Evolutionary conservation across 257 asterid genomes (phyloP).

Genomic region (Cruciata laevipes): DNA sequence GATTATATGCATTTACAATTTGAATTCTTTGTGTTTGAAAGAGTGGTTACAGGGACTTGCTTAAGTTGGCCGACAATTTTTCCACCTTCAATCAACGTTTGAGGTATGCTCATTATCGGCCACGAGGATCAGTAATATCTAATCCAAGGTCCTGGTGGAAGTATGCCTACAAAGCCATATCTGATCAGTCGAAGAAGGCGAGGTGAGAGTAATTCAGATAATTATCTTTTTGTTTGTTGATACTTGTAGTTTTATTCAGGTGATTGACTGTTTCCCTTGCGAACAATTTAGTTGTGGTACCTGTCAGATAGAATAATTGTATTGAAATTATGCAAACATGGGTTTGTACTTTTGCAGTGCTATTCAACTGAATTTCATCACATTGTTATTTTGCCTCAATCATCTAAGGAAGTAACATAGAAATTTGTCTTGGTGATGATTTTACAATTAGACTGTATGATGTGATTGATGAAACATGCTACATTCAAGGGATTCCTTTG

Average conservation of each 20-base stretch:
- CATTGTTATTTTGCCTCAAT: neutral
- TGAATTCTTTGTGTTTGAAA: constrained; percentile 30
- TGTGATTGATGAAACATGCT: neutral
- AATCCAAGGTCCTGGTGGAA: constrained; percentile 94
- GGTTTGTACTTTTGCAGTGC: neutral
- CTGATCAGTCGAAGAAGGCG: constrained; percentile 73
- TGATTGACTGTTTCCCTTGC: neutral
- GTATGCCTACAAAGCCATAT: constrained; percentile 68
- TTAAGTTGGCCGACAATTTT: constrained; percentile 88
- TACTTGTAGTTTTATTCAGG: neutral
- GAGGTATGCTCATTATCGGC: constrained; percentile 84
- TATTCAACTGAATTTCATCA: neutral
- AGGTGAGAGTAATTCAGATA: constrained; percentile 36
- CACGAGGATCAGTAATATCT: constrained; percentile 48
- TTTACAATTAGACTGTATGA: neutral
- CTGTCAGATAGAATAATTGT: neutral
- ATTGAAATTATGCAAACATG: too few relatives aligned
- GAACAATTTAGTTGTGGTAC: neutral
- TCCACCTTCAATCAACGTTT: constrained; percentile 88
- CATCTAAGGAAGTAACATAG: neutral
- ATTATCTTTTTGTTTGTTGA: neutral
- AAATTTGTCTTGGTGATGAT: neutral
- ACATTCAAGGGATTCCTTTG: neutral
- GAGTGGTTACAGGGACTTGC: constrained; percentile 79
- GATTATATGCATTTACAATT: neutral